Conservation (phyloP, 2,329 filamentous ascomycete species). For the Parascedosporium putredinis region DNA sequence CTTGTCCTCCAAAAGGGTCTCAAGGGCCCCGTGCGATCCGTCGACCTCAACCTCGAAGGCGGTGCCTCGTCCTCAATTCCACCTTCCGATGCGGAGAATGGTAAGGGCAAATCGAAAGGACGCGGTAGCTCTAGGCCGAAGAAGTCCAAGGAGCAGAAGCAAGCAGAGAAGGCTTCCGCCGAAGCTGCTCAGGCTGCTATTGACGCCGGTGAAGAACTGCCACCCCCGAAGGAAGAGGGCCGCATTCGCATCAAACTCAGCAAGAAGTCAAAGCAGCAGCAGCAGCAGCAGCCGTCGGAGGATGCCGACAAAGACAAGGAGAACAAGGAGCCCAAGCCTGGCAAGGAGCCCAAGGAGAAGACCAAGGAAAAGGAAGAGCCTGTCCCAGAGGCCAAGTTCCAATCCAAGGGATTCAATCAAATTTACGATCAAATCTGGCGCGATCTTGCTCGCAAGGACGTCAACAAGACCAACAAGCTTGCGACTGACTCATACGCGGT, state of each 20-base stretch:
- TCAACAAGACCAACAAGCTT: constrained; percentile 83
- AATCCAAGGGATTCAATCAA: constrained; percentile 89
- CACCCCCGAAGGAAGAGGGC: constrained; percentile 44
- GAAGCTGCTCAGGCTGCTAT: constrained; percentile 79
- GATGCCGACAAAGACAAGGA: constrained; percentile 25
- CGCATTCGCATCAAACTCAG: constrained; percentile 55
- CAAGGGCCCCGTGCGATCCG: constrained; percentile 56
- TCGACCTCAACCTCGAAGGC: constrained; percentile 74
- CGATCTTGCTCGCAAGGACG: constrained; percentile 85
- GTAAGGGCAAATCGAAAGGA: constrained; percentile 35
- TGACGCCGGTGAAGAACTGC: constrained; percentile 66
- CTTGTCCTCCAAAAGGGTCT: constrained; percentile 78
- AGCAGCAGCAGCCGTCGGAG: constrained; percentile 27
- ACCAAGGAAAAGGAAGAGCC: constrained; percentile 35
- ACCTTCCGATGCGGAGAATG: constrained; percentile 43
- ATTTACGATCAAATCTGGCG: constrained; percentile 97
- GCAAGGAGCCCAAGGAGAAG: constrained; percentile 32
- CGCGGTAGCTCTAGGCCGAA: constrained; percentile 62
- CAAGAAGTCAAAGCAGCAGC: constrained; percentile 33
- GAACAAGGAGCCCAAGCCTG: constrained; percentile 31
- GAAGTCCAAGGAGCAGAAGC: constrained; percentile 82
- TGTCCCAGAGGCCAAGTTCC: constrained; percentile 55
- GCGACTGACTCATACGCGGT: constrained; percentile 77
- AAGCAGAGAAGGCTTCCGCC: constrained; percentile 71
- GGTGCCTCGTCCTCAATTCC: constrained; percentile 80